Base-by-base conservation (phyloP, 75 land plant genomes). In the Sequoia sempervirens region DNA sequence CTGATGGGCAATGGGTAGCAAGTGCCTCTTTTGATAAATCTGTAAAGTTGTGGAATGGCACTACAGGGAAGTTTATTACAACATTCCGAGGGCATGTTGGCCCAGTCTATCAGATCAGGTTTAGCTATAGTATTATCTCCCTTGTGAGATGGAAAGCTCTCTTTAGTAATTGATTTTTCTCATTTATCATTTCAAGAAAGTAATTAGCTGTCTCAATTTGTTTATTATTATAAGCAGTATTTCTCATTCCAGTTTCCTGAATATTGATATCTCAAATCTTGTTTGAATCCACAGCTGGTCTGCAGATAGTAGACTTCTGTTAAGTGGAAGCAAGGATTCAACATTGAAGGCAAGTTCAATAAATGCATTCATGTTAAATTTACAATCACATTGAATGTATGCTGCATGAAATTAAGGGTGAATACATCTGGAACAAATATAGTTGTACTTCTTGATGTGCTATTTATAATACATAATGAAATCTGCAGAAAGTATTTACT, bases 21-120 rank as follows among this genome's bases (percentile, higher is more conserved):
- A 97, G 99, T 92, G 99, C 93, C 41, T 97, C 99, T 43, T 97
- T 97, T 90, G 99, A 97, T 85, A 97, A 96, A 74, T 97, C 99
- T 78, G 95, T 97, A 15, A 97, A 94, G 85, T 87, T 97, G 30
- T 97, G 99, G 99, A 95, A 96, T 92, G 99, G 99, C 13, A 91
- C 73, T 53, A 96, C 98, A 6, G 98, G 99, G 68, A 89, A 92
- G 70, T 97, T 95, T 84, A 86, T 97, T 80, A 90, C 99, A 54
- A 92, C 96, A 41, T 97, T 97, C 70, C 90, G 99, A 26, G 99
- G 99, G 8, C 99, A 97, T 88, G 98, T 97, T 75, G 99, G 99
- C 34, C 98, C 96, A 73, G 99, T 96, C 26, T 97, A 97, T 82
- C 99, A 97, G 61, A 97, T 97, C 58, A 92, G 94, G 97, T 95